These are phyloP conservation scores for Didymella lethalis DNA, from an alignment of 2,329 filamentous ascomycete genomes.

Conservation along the genomic window DNA sequence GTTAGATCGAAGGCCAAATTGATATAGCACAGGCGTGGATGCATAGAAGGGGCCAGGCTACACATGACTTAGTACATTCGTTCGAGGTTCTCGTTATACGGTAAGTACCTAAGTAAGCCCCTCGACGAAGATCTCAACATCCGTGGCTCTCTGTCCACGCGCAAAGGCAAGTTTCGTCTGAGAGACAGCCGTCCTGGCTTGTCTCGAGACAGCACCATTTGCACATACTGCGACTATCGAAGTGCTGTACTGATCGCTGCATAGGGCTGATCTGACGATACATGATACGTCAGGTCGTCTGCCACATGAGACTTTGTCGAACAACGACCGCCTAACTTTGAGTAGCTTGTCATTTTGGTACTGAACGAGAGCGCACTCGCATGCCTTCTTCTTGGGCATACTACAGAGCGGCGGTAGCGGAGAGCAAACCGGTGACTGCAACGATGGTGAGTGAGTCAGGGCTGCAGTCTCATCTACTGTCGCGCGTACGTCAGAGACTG, in stretches of 20 bases:
- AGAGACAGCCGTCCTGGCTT: conserved; percentile 26
- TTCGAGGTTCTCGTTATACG: background rate
- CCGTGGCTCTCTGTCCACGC: conserved; percentile 21
- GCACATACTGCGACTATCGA: conserved; percentile 38
- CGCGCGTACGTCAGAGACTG: conserved; percentile 14
- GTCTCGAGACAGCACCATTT: conserved; percentile 21
- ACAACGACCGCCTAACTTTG: conserved; percentile 9
- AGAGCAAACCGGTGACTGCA: conserved; percentile 7
- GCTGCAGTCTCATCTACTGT: conserved; percentile 13
- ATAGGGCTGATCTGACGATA: conserved; percentile 14
- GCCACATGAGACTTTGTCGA: conserved; percentile 21
- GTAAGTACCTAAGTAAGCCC: conserved; percentile 13
- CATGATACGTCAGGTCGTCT: conserved; percentile 25
- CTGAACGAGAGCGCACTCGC: conserved; percentile 30
- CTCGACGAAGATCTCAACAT: conserved; percentile 32
- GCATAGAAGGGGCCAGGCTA: background rate
- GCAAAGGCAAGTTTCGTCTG: conserved; percentile 34
- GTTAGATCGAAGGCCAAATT: background rate
- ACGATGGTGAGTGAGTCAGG: conserved; percentile 6
- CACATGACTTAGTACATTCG: background rate
- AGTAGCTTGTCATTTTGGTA: conserved; percentile 24
- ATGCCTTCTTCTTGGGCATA: conserved; percentile 4
- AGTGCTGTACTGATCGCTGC: conserved; percentile 6
- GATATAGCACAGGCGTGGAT: background rate
- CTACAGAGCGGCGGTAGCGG: background rate